Evolutionary conservation across 495 filamentous ascomycete genomes (phyloP).

Genomic region (Sordaria brevicollis): DNA sequence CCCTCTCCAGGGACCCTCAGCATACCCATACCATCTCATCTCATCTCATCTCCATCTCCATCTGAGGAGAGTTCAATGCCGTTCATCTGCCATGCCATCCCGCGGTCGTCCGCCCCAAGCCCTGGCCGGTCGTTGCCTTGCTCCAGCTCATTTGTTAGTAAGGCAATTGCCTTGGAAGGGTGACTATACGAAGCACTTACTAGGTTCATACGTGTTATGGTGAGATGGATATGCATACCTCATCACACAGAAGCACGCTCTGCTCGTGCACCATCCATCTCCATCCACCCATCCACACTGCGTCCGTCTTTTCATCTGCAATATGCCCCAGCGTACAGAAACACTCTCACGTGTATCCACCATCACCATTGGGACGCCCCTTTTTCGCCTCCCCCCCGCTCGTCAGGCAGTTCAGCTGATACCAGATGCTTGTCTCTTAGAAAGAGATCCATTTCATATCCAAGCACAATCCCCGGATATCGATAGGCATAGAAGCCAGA

Average conservation of each 20-base stretch:
- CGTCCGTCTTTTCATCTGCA: neutral
- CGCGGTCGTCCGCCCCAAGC: neutral
- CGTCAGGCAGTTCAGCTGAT: neutral
- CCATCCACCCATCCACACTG: neutral
- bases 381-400: neutral
- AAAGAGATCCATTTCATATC: neutral
- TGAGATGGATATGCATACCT: neutral
- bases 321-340: neutral
- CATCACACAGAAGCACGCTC: neutral
- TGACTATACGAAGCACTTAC: conserved; percentile 4
- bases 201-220: neutral
- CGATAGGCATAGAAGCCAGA: neutral
- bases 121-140: neutral
- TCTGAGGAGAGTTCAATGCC: neutral
- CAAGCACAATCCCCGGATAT: neutral
- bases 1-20: neutral
- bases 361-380: neutral
- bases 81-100: neutral
- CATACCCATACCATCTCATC: neutral
- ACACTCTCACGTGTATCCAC: neutral
- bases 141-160: neutral
- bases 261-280: neutral
- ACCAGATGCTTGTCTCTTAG: neutral
- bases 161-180: conserved; percentile 15
- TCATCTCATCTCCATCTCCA: neutral